Evolutionary conservation across 257 asterid genomes (phyloP), one percentile per base, ranked within the genome.

Genomic region (Anisodus acutangulus): DNA sequence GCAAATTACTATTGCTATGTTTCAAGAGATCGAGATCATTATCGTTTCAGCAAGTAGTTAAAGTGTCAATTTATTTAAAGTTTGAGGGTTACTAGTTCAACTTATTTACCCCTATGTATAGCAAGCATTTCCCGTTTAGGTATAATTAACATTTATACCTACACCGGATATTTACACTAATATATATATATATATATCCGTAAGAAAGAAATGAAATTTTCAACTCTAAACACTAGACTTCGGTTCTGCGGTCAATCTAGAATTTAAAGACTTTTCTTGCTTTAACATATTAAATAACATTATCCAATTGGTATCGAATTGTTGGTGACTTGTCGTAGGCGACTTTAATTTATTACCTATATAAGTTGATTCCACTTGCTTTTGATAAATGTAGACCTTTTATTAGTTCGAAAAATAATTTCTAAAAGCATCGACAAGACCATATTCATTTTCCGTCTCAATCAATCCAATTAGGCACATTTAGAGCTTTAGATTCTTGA

Each of bases 261-360:
- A 7, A 49, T 22, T 47, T 74, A 11, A 1, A 5, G 4, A 49
- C 19, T 74, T 74, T 55, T 55, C 19, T 55, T 6, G 60, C 19
- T 55, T 74, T 19, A 47, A 22, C 41, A 19, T 19, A 74, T 11
- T 11, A 74, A 74, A 47, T 10, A 45, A 19, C 80, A 47, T 72
- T 72, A 74, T 74, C 80, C 80, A 47, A 49, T 47, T 74, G 58
- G 80, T 49, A 74, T 74, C 59, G 43, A 19, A 49, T 74, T 72
- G 59, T 72, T 47, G 41, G 19, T 45, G 59, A 47, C 80, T 5
- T 5, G 62, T 55, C 5, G 60, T 4, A 6, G 16, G 60, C 60
- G 17, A 72, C 80, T 47, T 72, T 47, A 37, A 68, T 37, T 35
- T 35, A 22, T 74, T 74, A 11, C 17, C 62, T 22, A 74, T 74